Conservation (phyloP, 371 early-diverging fungal genomes). For the Circinella minor region DNA sequence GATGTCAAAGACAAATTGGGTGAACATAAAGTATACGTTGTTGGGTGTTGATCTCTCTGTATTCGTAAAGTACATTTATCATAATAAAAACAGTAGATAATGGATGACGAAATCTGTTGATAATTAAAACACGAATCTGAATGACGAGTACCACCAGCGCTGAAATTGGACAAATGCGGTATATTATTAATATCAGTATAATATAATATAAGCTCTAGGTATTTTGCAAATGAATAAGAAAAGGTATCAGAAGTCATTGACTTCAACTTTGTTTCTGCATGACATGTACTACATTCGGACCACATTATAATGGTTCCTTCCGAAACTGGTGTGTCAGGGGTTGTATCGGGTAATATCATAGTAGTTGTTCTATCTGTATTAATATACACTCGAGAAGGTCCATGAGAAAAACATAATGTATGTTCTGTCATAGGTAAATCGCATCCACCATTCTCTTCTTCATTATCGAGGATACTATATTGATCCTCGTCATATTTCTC, state of each 20-base stretch:
- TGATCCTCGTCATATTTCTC: background rate
- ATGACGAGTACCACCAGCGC: background rate
- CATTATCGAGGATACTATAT: background rate
- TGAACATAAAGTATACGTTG: background rate
- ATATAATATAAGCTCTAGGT: constrained; percentile 65
- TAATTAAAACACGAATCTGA: too few relatives aligned
- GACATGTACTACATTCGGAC: constrained; percentile 54
- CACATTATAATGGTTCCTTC: constrained; percentile 42
- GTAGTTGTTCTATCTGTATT: background rate
- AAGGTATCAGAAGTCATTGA: constrained; percentile 44
- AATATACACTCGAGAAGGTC: background rate
- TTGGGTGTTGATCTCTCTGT: background rate
- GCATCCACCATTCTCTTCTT: background rate
- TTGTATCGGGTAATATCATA: background rate
- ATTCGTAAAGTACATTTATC: background rate
- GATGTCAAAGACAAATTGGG: background rate
- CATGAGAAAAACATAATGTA: background rate
- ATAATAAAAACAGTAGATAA: background rate
- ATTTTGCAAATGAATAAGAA: constrained; percentile 67
- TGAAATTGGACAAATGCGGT: background rate
- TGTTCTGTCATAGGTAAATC: background rate
- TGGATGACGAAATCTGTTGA: background rate
- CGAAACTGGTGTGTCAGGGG: background rate
- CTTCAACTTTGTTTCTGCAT: constrained; percentile 35
- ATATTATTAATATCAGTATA: constrained; percentile 30